phyloP scores from a whole-genome alignment of 169 alveolate genomes.

The Plasmodium falciparum region DNA sequence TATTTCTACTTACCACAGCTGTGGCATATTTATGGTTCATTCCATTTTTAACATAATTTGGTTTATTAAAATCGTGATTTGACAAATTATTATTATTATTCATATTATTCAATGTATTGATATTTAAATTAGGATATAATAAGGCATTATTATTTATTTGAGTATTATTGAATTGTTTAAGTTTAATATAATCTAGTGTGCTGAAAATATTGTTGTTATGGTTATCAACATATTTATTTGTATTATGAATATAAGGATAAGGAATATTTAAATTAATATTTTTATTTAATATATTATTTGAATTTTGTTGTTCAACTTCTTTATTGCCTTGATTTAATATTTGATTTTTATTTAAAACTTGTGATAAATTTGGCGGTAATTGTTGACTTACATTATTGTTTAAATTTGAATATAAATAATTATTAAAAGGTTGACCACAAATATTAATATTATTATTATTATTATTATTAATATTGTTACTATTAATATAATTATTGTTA shows the following conservation, averaged over 20 bases:
- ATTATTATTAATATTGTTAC: not conserved
- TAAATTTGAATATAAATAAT: not conserved
- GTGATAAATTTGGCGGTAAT: not conserved
- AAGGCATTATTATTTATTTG: slow-evolving; percentile 1
- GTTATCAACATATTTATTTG: slow-evolving; percentile 3
- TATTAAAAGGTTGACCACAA: not conserved
- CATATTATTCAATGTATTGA: not conserved
- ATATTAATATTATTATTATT: not conserved
- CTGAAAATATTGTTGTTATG: not conserved
- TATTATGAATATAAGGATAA: not conserved
- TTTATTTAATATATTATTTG: not conserved
- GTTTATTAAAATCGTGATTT: not conserved
- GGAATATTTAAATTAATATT: slow-evolving; percentile 5
- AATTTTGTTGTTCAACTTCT: not conserved
- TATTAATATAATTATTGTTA: not conserved
- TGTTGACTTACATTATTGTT: not conserved
- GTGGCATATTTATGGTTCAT: not conserved
- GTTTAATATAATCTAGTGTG: slow-evolving; percentile 12
- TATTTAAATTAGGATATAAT: slow-evolving; percentile 16
- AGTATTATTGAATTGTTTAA: not conserved
- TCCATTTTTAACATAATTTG: not conserved
- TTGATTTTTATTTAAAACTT: not conserved
- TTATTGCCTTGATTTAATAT: slow-evolving; percentile 1
- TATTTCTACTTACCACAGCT: not conserved
- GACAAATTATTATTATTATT: not conserved